Evolutionary conservation across 208 protist species (phyloP), one percentile per base, ranked within the genome.

Genomic region (Acanthamoeba royreba): DNA sequence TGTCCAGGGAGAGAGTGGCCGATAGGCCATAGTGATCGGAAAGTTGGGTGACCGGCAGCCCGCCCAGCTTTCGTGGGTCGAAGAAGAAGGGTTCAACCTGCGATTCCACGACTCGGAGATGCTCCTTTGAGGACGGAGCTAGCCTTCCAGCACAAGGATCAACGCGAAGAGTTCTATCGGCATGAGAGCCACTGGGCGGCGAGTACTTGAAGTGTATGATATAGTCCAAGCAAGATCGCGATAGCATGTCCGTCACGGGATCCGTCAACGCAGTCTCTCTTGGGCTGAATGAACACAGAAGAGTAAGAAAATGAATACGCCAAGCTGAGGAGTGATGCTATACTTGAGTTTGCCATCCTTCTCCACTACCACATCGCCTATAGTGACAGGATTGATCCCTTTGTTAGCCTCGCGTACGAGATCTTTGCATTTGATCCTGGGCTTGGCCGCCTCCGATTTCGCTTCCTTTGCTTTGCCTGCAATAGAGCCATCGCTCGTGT

Each of bases 21-120:
- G 85, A 92, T 28, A 72, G 38, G 38, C 85, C 85, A 42, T 92
- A 92, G 85, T 92, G 85, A n/a, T 92, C 85, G 43, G 85, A 92
- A 53, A 92, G 49, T 40, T 92, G 85, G 35, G 55, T 92, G 52
- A 43, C 13, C 35, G 85, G 85, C 25, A 92, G 25, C 8, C 55
- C 53, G 55, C 45, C 77, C 77, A 92, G 38, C 85, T 74, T 45
- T 46, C 85, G 47, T 25, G 53, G 85, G n/a, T 92, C 85, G 25
- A 92, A 45, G 58, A 74, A 74, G 85, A 92, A 92, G 1, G 49
- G 85, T 40, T 92, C 85, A 35, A 92, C 85, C 55, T 92, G 49
- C 4, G 85, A 8, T 5, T 45, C 55, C 85, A 55, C 0, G 22
- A 74, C 85, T 28, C 2, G 40, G 22, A 92, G n/a, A 31, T 74